Evolutionary conservation across 306 rosid genomes (phyloP), one percentile per base, ranked within the genome.

Genomic region (Crataegus laevigata): DNA sequence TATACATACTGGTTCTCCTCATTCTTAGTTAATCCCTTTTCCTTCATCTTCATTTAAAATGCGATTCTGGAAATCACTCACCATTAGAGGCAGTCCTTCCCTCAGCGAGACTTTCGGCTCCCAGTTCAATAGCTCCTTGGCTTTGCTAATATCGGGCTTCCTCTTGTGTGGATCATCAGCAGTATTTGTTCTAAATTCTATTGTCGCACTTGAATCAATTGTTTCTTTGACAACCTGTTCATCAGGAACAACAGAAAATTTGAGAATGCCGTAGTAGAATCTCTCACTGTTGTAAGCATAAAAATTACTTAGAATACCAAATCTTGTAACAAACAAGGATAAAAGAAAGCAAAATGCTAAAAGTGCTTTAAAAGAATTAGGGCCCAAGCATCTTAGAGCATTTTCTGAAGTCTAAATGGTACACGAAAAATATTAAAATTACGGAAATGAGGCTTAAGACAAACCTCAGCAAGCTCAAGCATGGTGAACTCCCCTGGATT

Each of bases 141-240:
- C 99, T 88, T 89, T 96, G 89, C 88, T 84, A 54, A 96, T 96
- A 78, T 96, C 98, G 8, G 99, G 99, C 80, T 92, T 96, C 85
- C 99, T 96, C 96, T 84, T 96, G 36, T 96, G 99, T 19, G 99
- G 99, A 86, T 96, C 99, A 79, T 96, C 99, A 7, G 98, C 99
- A 50, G 97, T 96, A 77, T 96, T 96, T 83, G 97, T 84, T 82
- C 28, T 90, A 73, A 84, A 92, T 79, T 90, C 98, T 84, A 92
- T 96, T 47, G 93, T 87, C 32, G 99, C 93, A 81, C 96, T 90
- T 63, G 99, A 77, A 84, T 96, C 99, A 55, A 96, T 96, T 68
- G 96, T 92, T 72, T 89, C 93, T 84, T 96, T 96, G 50, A 96
- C 98, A 55, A 96, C 99, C 99, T 96, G 88, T 32, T 36, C 54